Conservation (phyloP, 306 rosid genomes). For the Pterocarpus macrocarpus region DNA sequence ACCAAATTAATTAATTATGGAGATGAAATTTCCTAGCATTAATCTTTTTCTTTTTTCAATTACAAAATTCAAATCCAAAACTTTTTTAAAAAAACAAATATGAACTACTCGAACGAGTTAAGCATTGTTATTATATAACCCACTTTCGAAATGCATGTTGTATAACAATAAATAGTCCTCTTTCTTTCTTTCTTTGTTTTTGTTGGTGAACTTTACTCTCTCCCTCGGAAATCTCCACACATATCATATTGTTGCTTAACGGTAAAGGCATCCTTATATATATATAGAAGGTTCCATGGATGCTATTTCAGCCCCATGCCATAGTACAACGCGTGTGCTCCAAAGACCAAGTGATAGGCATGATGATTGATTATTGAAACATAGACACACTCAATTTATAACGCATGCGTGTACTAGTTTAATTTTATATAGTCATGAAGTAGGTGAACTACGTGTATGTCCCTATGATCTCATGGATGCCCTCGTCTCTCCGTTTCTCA, state of each 20-base stretch:
- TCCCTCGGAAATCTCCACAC: background rate
- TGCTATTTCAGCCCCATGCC: conserved; percentile 6
- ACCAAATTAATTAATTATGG: no score
- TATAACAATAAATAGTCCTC: no score
- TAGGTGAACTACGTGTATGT: background rate
- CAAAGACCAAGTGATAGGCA: conserved; percentile 21
- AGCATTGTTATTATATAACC: no score
- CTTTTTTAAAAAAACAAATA: no score
- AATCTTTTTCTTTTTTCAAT: no score
- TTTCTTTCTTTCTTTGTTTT: no score
- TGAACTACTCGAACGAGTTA: no score
- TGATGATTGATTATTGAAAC: background rate
- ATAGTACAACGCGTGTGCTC: conserved; percentile 16
- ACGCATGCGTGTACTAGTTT: background rate
- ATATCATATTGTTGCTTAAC: background rate
- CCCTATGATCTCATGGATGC: background rate
- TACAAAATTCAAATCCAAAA: no score
- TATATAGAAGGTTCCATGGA: conserved; percentile 23
- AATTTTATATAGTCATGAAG: background rate
- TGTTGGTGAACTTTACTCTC: background rate
- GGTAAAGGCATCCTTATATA: background rate
- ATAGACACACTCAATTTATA: background rate
- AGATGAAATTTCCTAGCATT: no score
- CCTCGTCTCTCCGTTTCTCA: background rate
- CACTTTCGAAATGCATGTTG: no score